phyloP scores from a whole-genome alignment of 345 rosid species.

The Barbarea vulgaris region DNA sequence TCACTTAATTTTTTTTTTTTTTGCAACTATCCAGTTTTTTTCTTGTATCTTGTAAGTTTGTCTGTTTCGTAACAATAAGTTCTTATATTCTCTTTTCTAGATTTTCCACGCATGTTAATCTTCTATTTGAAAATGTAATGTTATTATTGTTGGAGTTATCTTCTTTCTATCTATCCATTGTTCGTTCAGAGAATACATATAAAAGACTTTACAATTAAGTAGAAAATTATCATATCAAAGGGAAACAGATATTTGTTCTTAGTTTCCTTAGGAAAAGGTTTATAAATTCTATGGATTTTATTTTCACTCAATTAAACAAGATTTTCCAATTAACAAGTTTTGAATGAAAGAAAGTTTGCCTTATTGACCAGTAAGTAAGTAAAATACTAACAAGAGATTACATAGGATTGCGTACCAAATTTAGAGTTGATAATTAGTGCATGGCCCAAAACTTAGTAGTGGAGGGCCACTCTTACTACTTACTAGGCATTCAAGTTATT shows the following conservation, averaged over 20 bases:
- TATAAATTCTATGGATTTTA: neutral
- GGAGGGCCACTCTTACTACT: constrained; percentile 31
- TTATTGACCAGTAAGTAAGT: neutral
- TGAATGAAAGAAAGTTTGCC: neutral
- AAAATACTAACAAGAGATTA: constrained; percentile 3
- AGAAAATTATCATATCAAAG: neutral
- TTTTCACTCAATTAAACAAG: neutral
- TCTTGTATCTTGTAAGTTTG: neutral
- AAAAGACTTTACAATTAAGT: neutral
- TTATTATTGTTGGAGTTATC: too few relatives aligned
- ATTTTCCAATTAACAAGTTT: neutral
- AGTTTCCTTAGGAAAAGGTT: neutral
- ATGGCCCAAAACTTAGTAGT: constrained; percentile 16
- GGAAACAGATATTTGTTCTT: neutral
- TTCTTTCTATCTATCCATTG: neutral
- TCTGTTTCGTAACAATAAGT: neutral
- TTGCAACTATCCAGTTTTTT: neutral
- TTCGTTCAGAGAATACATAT: neutral
- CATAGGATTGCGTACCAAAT: constrained; percentile 1
- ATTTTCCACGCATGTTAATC: neutral
- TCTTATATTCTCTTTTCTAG: neutral
- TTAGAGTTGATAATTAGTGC: constrained; percentile 7
- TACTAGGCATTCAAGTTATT: neutral
- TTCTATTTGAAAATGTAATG: neutral
- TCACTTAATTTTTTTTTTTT: neutral